These are phyloP conservation scores for Metschnikowia baotianmanensis DNA, from an alignment of 805 yeast genomes.

Conservation along the genomic window DNA sequence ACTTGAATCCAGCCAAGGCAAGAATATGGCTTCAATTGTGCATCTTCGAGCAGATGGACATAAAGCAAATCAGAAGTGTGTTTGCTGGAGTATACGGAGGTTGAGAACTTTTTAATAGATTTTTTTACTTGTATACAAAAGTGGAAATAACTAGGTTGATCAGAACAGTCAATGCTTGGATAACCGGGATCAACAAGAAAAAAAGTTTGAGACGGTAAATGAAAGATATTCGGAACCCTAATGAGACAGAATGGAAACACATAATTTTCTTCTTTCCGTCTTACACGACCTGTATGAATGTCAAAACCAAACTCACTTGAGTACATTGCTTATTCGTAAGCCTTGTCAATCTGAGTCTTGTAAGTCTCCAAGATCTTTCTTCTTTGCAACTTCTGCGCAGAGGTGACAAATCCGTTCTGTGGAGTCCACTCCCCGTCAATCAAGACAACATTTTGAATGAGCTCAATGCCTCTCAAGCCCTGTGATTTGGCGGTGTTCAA, in stretches of 20 bases:
- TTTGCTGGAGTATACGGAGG: constrained; percentile 49
- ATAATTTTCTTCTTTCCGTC: too few species aligned
- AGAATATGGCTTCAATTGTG: constrained; percentile 58
- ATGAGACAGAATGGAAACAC: too few species aligned
- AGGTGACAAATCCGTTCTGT: constrained; percentile 86
- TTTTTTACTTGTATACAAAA: too few species aligned
- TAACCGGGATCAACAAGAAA: too few species aligned
- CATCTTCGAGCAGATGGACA: constrained; percentile 39
- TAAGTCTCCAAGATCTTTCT: constrained; percentile 76
- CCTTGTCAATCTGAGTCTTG: constrained; percentile 61
- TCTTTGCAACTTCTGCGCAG: constrained; percentile 96
- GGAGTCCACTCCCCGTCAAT: constrained; percentile 97
- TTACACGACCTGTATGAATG: too few species aligned
- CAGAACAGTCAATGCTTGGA: too few species aligned
- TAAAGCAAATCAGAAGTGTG: constrained; percentile 40
- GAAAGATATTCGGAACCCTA: too few species aligned
- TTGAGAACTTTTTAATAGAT: constrained; percentile 1
- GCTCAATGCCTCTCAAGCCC: constrained; percentile 84
- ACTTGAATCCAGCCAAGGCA: constrained; percentile 63
- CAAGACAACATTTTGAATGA: constrained; percentile 73
- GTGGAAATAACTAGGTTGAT: too few species aligned
- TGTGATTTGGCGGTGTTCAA: constrained; percentile 74
- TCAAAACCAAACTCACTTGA: too few species aligned
- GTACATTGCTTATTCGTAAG: constrained; percentile 39
- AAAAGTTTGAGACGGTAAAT: too few species aligned